Evolutionary conservation across 192 early-diverging fungal species (phyloP), one percentile per base, ranked within the genome.

Genomic region (Coemansia aciculifera): DNA sequence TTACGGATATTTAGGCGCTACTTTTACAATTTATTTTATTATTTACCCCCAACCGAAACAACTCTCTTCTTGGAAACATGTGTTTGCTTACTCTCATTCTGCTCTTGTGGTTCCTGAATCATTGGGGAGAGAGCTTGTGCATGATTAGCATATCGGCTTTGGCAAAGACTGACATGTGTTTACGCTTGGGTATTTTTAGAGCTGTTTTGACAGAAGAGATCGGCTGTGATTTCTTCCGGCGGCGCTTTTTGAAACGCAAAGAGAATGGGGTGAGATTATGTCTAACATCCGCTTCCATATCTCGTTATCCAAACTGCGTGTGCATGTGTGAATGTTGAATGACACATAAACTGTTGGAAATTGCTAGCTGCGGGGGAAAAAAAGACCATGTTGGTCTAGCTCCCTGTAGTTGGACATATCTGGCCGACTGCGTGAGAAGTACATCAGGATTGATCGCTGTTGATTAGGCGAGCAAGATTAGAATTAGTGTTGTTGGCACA

Each of bases 191-290:
- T 48, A 48, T 48, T 44, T 17, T 44, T 48, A 46, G 44, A 46
- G 44, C 44, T 42, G 27, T 27, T 27, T 43, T n/a, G 43, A n/a
- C 43, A 44, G 5, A 44, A 44, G 43, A 17, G 46, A 48, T 48
- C 46, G 46, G n/a, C 46, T 48, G 46, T 40, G 13, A 62, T 62
- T 62, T 62, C 61, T 9, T 12, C 31, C 61, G 34, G 21, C 21
- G 32, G 24, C 7, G 21, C 24, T 42, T 24, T 32, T 62, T 19
- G 46, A 48, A 48, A 21, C 46, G 8, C 46, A 19, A 42, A 13
- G 46, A 48, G 46, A 23, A 10, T 48, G 46, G 46, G 44, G 44
- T n/a, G 46, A 19, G 46, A n/a, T 11, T 27, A 27, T 42, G n/a
- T n/a, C 61, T 23, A 38, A 21, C 61, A 62, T 62, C 13, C 61